Conservation (phyloP, 139 green algal genomes). For the Dunaliella sp. region DNA sequence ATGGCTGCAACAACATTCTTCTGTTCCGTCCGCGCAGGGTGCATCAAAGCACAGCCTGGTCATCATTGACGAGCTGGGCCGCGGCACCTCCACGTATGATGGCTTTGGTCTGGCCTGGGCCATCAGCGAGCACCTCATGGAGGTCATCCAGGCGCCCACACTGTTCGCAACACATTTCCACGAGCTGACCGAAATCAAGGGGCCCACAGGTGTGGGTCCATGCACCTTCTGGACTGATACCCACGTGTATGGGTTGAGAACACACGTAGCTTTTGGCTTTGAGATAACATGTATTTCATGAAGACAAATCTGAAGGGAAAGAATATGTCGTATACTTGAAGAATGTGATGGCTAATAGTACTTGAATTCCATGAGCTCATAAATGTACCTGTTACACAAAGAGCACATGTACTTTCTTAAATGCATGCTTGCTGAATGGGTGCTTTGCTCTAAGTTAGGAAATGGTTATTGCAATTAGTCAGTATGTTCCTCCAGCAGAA, state of each 20-base stretch:
- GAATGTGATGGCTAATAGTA: constrained; percentile 5
- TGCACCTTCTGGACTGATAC: background rate
- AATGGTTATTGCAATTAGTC: too few species aligned
- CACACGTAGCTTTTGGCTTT: background rate
- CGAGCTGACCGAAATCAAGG: constrained; percentile 87
- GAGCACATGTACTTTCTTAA: too few species aligned
- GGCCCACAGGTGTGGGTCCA: constrained; percentile 2
- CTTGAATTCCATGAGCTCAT: too few species aligned
- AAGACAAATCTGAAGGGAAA: background rate
- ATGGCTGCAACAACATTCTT: constrained; percentile 86
- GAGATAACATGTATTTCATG: background rate
- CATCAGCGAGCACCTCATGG: constrained; percentile 91
- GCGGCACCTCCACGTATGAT: constrained; percentile 95
- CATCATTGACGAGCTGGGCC: constrained; percentile 97
- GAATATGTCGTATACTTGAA: background rate
- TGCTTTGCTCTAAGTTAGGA: too few species aligned
- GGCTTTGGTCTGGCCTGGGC: constrained; percentile 96
- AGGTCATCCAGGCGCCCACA: constrained; percentile 63
- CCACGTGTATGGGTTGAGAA: background rate
- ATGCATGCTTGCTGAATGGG: too few species aligned
- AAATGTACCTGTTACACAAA: too few species aligned
- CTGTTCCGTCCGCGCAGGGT: constrained; percentile 79
- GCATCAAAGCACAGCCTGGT: constrained; percentile 77
- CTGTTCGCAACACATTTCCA: constrained; percentile 98
- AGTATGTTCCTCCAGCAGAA: too few species aligned